A percentile compares a stretch with the other conserved stretches of the same genome.
These are phyloP conservation scores for Dacryopinax primogenitus DNA, from an alignment of 768 basidiomycete species.

Conservation along the genomic window DNA sequence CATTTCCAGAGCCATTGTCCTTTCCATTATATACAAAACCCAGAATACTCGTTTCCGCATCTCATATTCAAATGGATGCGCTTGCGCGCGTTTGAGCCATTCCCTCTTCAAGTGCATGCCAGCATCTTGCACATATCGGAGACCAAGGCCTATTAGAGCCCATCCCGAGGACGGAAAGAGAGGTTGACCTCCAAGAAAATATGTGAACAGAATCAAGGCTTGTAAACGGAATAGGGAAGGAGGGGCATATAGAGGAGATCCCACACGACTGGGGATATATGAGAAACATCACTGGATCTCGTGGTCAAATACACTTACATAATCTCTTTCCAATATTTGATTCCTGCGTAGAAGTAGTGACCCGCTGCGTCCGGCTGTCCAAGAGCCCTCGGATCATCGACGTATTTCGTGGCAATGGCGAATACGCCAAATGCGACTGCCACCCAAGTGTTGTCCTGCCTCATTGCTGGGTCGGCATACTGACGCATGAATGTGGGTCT, in stretches of 20 bases:
- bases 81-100: background rate
- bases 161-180: background rate
- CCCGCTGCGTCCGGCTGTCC: background rate
- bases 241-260: background rate
- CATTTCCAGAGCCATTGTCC: background rate
- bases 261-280: background rate
- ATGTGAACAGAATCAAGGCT: background rate
- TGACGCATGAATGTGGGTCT: background rate
- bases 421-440: background rate
- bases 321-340: background rate
- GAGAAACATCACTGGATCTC: background rate
- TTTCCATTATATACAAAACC: background rate
- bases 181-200: background rate
- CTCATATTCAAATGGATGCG: background rate
- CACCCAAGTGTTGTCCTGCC: background rate
- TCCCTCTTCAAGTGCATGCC: background rate
- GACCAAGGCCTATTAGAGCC: background rate
- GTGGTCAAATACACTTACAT: background rate
- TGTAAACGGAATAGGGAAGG: background rate
- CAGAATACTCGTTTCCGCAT: background rate
- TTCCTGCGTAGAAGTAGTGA: background rate
- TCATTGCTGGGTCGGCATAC: background rate
- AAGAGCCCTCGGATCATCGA: background rate
- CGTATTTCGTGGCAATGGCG: background rate
- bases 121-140: background rate